phyloP scores from a whole-genome alignment of 352 stramenopile species.

The Phytophthora melonis region DNA sequence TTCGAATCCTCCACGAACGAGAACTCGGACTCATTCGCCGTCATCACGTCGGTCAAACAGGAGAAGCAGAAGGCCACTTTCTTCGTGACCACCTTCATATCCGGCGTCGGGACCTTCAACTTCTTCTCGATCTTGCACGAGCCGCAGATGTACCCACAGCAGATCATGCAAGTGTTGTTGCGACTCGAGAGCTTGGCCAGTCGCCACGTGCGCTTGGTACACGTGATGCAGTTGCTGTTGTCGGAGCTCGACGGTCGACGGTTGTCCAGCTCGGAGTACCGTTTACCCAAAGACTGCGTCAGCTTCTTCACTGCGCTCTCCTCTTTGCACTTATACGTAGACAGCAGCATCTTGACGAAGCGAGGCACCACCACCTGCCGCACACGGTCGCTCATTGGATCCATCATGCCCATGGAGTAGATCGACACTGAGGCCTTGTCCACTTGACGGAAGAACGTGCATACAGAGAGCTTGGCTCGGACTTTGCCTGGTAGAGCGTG shows the following conservation, averaged over 20 bases:
- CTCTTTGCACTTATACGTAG: conserved; percentile 26
- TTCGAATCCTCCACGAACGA: conserved; percentile 25
- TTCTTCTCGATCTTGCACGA: conserved; percentile 43
- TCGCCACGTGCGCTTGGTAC: conserved; percentile 23
- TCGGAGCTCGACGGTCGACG: conserved; percentile 6
- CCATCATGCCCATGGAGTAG: conserved; percentile 35
- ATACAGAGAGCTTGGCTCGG: conserved; percentile 50
- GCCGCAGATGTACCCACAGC: conserved; percentile 34
- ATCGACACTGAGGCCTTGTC: conserved; percentile 31
- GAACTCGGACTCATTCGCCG: conserved; percentile 13
- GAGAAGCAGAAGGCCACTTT: conserved; percentile 49
- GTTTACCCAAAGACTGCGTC: conserved; percentile 20
- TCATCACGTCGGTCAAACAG: conserved; percentile 32
- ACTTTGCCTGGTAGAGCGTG: conserved; percentile 30
- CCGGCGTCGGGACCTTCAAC: conserved; percentile 29
- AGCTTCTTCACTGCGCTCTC: conserved; percentile 31
- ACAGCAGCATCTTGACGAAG: conserved; percentile 33
- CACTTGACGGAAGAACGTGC: conserved; percentile 45
- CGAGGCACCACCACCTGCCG: conserved; percentile 32
- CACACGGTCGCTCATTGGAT: conserved; percentile 31
- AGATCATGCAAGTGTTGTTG: conserved; percentile 37
- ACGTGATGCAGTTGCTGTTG: conserved; percentile 29
- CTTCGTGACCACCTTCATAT: conserved; percentile 24
- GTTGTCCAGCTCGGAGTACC: conserved; percentile 24
- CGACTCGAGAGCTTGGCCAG: conserved; percentile 21